Conservation (phyloP, 1,284 basidiomycete species). For the Termitomyces sp. region DNA sequence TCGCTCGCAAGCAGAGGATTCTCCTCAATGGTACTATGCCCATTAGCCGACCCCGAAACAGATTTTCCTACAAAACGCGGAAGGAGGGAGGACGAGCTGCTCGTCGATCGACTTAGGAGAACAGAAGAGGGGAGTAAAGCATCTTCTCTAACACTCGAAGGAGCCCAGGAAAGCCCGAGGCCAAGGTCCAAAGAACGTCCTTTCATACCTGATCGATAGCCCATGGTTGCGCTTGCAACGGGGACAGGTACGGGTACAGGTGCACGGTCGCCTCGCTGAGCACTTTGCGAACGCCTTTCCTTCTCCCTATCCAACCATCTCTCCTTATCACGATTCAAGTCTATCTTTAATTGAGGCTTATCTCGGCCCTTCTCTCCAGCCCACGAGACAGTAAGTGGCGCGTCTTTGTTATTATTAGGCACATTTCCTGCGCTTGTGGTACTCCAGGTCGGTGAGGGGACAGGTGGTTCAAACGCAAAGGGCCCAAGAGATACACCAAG, state of each 20-base stretch:
- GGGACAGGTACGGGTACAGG: constrained; percentile 32
- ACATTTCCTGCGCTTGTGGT: constrained; percentile 23
- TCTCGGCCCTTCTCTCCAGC: constrained; percentile 19
- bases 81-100: constrained; percentile 19
- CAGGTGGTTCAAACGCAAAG: constrained; percentile 46
- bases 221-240: constrained; percentile 27
- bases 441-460: constrained; percentile 37
- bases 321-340: constrained; percentile 22
- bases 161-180: constrained; percentile 60
- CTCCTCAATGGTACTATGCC: constrained; percentile 19
- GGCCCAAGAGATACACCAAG: constrained; percentile 36
- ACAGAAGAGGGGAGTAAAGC: constrained; percentile 45
- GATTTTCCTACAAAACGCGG: constrained; percentile 27
- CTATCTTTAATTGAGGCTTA: constrained; percentile 11
- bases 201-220: constrained; percentile 41
- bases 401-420: constrained; percentile 7
- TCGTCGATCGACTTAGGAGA: constrained; percentile 29
- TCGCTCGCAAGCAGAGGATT: constrained; percentile 44
- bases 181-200: constrained; percentile 67
- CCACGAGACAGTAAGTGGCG: constrained; percentile 20
- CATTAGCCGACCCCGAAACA: constrained; percentile 24
- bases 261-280: constrained; percentile 26
- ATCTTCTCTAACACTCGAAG: constrained; percentile 57
- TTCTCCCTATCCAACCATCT: constrained; percentile 17
- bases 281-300: constrained; percentile 14